A percentile compares a stretch with the other conserved stretches of the same genome.
Evolutionary conservation across 1,284 basidiomycete genomes (phyloP).

Genomic region (Irpex lacteus): DNA sequence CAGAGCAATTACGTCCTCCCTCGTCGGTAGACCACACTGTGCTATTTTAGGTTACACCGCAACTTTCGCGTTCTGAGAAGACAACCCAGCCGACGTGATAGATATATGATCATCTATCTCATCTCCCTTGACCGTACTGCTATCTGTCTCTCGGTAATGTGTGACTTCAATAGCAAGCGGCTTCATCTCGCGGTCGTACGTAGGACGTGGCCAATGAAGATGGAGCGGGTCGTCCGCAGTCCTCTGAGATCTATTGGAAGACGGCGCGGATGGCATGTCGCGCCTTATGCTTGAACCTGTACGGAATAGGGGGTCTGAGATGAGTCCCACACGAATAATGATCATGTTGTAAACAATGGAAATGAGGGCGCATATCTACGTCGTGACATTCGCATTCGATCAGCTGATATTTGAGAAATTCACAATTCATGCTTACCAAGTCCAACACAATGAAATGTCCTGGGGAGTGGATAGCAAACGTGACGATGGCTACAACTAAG

Average conservation of each 20-base stretch:
- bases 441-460: constrained; percentile 33
- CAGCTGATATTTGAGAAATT: background rate
- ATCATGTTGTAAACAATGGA: constrained; percentile 31
- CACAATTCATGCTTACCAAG: constrained; percentile 23
- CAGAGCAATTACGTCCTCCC: too few relatives aligned
- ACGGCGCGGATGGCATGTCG: background rate
- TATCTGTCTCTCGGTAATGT: background rate
- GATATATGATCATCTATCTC: background rate
- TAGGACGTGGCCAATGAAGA: background rate
- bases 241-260: background rate
- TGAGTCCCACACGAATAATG: constrained; percentile 25
- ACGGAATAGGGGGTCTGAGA: background rate
- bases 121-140: background rate
- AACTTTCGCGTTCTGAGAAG: too few relatives aligned
- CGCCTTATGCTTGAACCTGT: background rate
- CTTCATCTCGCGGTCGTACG: background rate
- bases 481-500: constrained; percentile 30
- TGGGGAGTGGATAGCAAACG: constrained; percentile 28
- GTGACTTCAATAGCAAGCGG: background rate
- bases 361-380: constrained; percentile 28
- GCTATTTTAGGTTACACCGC: too few relatives aligned
- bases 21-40: too few relatives aligned
- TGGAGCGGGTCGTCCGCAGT: background rate
- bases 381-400: background rate
- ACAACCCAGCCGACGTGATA: background rate